Evolutionary conservation across 371 early-diverging fungal genomes (phyloP).

Genomic region (Mortierella sp.): DNA sequence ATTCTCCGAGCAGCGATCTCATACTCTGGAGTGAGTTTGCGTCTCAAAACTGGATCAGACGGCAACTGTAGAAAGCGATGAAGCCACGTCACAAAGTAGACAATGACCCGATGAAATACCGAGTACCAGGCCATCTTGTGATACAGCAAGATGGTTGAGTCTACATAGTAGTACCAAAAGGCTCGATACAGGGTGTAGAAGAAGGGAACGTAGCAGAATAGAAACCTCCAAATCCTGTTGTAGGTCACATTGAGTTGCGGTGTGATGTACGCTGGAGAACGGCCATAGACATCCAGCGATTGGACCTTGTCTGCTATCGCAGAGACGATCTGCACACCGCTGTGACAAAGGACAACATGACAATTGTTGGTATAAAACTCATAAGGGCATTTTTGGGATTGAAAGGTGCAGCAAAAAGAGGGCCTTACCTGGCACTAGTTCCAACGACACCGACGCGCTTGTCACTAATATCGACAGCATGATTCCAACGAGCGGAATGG

Average conservation of each 20-base stretch:
- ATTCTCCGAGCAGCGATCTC: slow-evolving; percentile 31
- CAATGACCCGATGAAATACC: slow-evolving; percentile 24
- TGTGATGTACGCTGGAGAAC: slow-evolving; percentile 29
- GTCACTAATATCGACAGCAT: slow-evolving; percentile 35
- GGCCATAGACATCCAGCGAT: slow-evolving; percentile 35
- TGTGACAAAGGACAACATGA: background rate
- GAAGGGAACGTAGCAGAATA: slow-evolving; percentile 33
- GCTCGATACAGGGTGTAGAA: slow-evolving; percentile 23
- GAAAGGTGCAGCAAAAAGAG: too few species aligned
- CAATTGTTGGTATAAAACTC: background rate
- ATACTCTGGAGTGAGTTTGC: slow-evolving; percentile 35
- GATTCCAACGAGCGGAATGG: slow-evolving; percentile 49
- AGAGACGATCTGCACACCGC: slow-evolving; percentile 41
- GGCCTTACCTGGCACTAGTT: slow-evolving; percentile 40
- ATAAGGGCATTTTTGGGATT: too few species aligned
- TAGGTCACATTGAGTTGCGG: slow-evolving; percentile 31
- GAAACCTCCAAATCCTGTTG: slow-evolving; percentile 18
- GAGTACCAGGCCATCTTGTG: slow-evolving; percentile 43
- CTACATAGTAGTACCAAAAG: slow-evolving; percentile 21
- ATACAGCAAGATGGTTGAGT: slow-evolving; percentile 36
- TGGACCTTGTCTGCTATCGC: slow-evolving; percentile 37
- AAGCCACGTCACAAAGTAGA: slow-evolving; percentile 33
- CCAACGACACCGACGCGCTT: slow-evolving; percentile 52
- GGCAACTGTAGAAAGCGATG: slow-evolving; percentile 30
- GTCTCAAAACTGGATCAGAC: slow-evolving; percentile 11